These are phyloP conservation scores for Aethionema arabicum DNA, from an alignment of 345 rosid species.

Conservation along the genomic window DNA sequence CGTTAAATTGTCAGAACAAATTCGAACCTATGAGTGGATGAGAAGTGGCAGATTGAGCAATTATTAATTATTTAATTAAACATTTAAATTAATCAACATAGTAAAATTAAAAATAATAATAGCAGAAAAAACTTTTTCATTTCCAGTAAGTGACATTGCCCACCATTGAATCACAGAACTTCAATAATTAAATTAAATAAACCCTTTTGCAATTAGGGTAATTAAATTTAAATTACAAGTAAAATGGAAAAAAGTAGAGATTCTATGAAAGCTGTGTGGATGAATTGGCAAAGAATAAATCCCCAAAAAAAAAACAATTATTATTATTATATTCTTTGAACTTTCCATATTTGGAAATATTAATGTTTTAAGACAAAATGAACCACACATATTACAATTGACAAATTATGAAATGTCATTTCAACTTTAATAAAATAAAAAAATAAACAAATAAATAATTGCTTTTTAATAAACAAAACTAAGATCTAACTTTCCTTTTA, in stretches of 20 bases:
- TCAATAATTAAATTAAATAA: not conserved
- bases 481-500: slow-evolving; percentile 27
- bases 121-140: not conserved
- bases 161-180: not conserved
- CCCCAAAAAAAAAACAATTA: slow-evolving; percentile 31
- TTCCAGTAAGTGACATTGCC: not conserved
- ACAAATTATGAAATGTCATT: slow-evolving; percentile 30
- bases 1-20: slow-evolving; percentile 2
- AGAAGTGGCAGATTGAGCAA: slow-evolving; percentile 27
- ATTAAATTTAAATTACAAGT: slow-evolving; percentile 13
- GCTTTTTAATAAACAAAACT: slow-evolving; percentile 15
- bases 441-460: slow-evolving; percentile 1
- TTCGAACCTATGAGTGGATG: slow-evolving; percentile 33
- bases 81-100: not conserved
- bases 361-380: slow-evolving; percentile 27
- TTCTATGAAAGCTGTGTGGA: slow-evolving; percentile 34
- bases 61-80: slow-evolving; percentile 1
- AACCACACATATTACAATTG: slow-evolving; percentile 30
- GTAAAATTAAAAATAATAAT: not conserved
- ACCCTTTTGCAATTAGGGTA: slow-evolving; percentile 39
- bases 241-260: slow-evolving; percentile 18
- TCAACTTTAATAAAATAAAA: slow-evolving; percentile 22
- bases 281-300: slow-evolving; percentile 31
- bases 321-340: slow-evolving; percentile 13
- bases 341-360: slow-evolving; percentile 36